These are phyloP conservation scores for Hordeum vulgare DNA, from an alignment of 176 grass and related monocot genomes.

Conservation along the genomic window MorexV3_pseudomolecules_assembly NC_058522.1:483184521-483185020, in stretches of 20 bases:
- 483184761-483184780: conserved; percentile 58
- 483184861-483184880: neutral
- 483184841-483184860: conserved; percentile 36
- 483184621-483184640: conserved; percentile 64
- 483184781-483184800: neutral
- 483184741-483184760: conserved; percentile 77
- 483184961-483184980: neutral
- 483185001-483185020: neutral
- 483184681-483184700: conserved; percentile 60
- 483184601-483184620: conserved; percentile 53
- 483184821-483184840: neutral
- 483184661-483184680: conserved; percentile 79
- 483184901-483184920: neutral
- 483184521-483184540: neutral
- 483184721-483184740: conserved; percentile 62
- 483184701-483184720: conserved; percentile 36
- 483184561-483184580: neutral
- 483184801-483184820: neutral
- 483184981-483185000: neutral
- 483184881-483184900: conserved; percentile 2
- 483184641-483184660: conserved; percentile 93
- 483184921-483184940: neutral
- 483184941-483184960: neutral
- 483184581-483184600: neutral
- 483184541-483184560: neutral